phyloP scores from a whole-genome alignment of 2,329 filamentous ascomycete genomes.

The Calonectria honghensis region DNA sequence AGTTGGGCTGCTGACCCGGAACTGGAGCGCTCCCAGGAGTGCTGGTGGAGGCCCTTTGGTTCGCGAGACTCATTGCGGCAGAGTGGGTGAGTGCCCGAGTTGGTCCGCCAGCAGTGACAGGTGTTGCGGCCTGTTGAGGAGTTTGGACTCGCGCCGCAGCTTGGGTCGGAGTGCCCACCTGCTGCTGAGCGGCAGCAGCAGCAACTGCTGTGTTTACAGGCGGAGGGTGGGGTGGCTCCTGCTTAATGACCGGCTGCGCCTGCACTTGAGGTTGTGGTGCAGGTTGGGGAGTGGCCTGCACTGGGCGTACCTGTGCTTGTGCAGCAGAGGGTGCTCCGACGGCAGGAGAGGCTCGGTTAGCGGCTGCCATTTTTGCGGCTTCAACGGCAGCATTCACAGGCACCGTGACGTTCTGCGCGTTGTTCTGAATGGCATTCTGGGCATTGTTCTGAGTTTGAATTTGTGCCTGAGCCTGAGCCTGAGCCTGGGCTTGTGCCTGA shows the following conservation, averaged over 20 bases:
- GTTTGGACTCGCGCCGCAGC: constrained; percentile 69
- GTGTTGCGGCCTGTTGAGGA: constrained; percentile 69
- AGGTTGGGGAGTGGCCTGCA: constrained; percentile 52
- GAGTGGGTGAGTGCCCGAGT: constrained; percentile 69
- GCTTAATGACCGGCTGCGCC: constrained; percentile 56
- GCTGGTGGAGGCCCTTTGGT: constrained; percentile 61
- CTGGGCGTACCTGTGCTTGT: constrained; percentile 55
- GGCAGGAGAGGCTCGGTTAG: constrained; percentile 55
- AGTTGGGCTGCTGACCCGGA: constrained; percentile 57
- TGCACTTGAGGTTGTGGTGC: constrained; percentile 54
- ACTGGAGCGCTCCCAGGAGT: constrained; percentile 59
- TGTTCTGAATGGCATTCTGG: constrained; percentile 55
- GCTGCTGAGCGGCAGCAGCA: constrained; percentile 62
- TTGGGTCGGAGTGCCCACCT: constrained; percentile 68
- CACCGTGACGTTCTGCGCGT: constrained; percentile 59
- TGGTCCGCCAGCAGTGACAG: constrained; percentile 61
- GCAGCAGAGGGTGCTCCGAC: constrained; percentile 53
- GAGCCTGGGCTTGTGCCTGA: constrained; percentile 41
- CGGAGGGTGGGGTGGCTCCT: constrained; percentile 61
- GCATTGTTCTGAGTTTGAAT: constrained; percentile 47
- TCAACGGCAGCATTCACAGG: constrained; percentile 67
- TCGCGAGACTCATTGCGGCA: constrained; percentile 70
- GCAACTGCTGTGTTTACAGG: constrained; percentile 70
- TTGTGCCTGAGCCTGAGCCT: constrained; percentile 37
- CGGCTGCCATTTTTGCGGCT: constrained; percentile 63